Percentiles rank a stretch among this genome's conserved stretches.
These are phyloP conservation scores for Curvularia verruculosa DNA, from an alignment of 2,329 filamentous ascomycete species.

Conservation along the genomic window DNA sequence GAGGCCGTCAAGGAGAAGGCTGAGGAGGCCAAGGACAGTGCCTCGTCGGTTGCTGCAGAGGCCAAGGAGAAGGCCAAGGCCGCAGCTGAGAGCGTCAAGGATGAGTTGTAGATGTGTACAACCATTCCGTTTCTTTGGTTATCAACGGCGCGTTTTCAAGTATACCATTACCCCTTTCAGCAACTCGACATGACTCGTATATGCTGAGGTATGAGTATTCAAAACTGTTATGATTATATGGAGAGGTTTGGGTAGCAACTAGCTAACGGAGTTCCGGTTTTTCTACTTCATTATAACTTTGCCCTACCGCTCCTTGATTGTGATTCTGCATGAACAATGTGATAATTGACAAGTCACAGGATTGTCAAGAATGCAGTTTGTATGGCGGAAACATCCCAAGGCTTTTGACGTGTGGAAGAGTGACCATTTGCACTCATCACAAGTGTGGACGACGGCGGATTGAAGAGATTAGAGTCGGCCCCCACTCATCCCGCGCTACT, in stretches of 20 bases:
- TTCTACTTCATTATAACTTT: conserved; percentile 16
- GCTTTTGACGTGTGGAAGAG: not conserved
- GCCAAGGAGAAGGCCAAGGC: conserved; percentile 28
- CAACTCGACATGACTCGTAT: conserved; percentile 25
- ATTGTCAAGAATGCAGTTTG: not conserved
- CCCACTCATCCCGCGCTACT: not conserved
- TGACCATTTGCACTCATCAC: not conserved
- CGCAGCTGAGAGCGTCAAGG: conserved; percentile 56
- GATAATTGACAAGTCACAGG: not conserved
- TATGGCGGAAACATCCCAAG: not conserved
- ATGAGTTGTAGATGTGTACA: conserved; percentile 72
- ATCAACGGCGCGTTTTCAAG: conserved; percentile 18
- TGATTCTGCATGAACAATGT: not conserved
- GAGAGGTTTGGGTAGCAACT: conserved; percentile 30
- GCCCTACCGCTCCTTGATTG: not conserved
- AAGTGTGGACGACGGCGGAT: not conserved
- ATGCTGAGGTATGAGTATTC: conserved; percentile 26
- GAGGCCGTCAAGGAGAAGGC: conserved; percentile 38
- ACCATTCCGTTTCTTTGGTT: conserved; percentile 17
- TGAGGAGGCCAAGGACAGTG: conserved; percentile 22
- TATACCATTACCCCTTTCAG: conserved; percentile 30
- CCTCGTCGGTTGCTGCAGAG: not conserved
- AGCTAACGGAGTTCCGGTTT: conserved; percentile 39
- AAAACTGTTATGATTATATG: conserved; percentile 35
- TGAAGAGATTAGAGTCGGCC: not conserved